Evolutionary conservation across 177 flowering plant species (phyloP).

Genomic region (Vitis hybrid): DNA sequence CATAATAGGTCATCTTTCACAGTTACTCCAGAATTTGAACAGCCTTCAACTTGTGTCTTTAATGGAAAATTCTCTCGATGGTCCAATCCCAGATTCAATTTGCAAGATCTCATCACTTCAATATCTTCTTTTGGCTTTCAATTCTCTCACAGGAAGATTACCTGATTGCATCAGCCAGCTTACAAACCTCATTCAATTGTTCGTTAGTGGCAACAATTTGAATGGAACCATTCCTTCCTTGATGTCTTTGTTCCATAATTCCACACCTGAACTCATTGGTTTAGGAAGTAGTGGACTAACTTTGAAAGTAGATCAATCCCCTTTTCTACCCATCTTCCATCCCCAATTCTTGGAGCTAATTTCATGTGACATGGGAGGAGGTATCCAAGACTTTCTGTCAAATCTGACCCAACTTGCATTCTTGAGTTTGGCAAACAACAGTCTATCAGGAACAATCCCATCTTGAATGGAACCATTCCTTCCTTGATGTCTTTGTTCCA

Average conservation of each 20-base stretch:
- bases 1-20: no score
- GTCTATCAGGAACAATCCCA: constrained; percentile 24
- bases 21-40: no score
- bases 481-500: constrained; percentile 14
- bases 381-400: constrained; percentile 20
- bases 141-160: constrained; percentile 15
- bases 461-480: constrained; percentile 16
- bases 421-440: constrained; percentile 15
- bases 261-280: constrained; percentile 1
- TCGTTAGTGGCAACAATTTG: background rate
- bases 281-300: constrained; percentile 9
- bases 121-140: constrained; percentile 4
- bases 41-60: no score
- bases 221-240: constrained; percentile 7
- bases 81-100: constrained; percentile 19
- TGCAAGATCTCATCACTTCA: constrained; percentile 19
- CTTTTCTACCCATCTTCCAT: constrained; percentile 13
- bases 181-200: constrained; percentile 6
- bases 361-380: constrained; percentile 16
- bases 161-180: constrained; percentile 18
- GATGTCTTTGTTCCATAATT: constrained; percentile 17
- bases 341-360: constrained; percentile 3
- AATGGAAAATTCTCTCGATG: constrained; percentile 11
- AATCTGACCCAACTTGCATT: constrained; percentile 10
- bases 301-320: constrained; percentile 1